Conservation (phyloP, 345 rosid species). For the Mallotus nudiflorus region DNA sequence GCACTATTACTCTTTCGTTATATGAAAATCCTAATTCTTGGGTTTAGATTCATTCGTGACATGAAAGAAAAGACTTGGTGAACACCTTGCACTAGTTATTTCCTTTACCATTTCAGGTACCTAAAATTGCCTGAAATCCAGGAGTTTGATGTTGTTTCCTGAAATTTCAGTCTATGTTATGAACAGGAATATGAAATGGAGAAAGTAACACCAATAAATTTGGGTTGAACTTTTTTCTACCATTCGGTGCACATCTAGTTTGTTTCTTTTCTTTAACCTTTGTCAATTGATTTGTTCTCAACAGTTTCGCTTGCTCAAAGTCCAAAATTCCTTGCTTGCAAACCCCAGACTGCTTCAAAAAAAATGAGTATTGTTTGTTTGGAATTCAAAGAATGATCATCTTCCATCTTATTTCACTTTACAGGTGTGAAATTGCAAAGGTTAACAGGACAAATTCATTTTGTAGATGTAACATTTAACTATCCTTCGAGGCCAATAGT, state of each 20-base stretch:
- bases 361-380: background rate
- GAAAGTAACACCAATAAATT: background rate
- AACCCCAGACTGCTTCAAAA: background rate
- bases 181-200: background rate
- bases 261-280: background rate
- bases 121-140: slow-evolving; percentile 7
- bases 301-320: slow-evolving; percentile 15
- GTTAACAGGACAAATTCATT: slow-evolving; percentile 59
- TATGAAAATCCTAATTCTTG: slow-evolving; percentile 1
- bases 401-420: slow-evolving; percentile 15
- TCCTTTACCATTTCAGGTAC: slow-evolving; percentile 5
- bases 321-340: background rate
- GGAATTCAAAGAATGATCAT: background rate
- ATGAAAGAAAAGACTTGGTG: background rate
- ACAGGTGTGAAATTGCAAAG: slow-evolving; percentile 59
- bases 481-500: slow-evolving; percentile 73
- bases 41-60: slow-evolving; percentile 6
- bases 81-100: background rate
- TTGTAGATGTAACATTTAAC: slow-evolving; percentile 59
- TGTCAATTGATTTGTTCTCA: background rate
- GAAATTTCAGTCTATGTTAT: background rate
- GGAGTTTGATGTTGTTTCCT: background rate
- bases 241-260: background rate
- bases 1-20: background rate
- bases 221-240: background rate